Evolutionary conservation across 139 green algal species (phyloP), one percentile per base, ranked within the genome.

Genomic region (Coccomyxa sp.): DNA sequence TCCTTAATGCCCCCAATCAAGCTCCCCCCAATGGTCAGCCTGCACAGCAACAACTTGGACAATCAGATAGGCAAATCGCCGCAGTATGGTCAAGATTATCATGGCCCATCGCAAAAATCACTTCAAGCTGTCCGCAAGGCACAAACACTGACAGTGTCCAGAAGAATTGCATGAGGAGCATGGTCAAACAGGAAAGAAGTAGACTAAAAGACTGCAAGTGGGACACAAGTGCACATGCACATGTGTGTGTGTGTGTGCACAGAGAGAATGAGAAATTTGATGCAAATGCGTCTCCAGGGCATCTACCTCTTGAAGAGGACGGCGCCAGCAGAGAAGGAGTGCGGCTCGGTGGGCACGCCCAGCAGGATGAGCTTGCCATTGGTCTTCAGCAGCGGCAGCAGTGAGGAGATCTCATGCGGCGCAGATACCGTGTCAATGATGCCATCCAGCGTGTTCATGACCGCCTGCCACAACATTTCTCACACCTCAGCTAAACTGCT

Each of bases 381-480:
- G 38, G 88, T 51, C 68, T 87, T 82, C 21, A 94, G 85, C 83
- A 94, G 84, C 13, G 74, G 23, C 10, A 91, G 45, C 28, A 91
- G 82, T 0, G 81, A n/a, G 28, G 63, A 59, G 21, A 96, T 80
- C 38, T 94, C 88, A 80, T 97, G 94, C 66, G 89, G 30, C 51
- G 88, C 92, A 12, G 82, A 89, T 25, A 98, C 94, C 3, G 94
- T 96, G 89, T 98, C 92, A 31, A 98, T 92, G 83, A 98, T 97
- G 86, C 90, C 94, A 80, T 98, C 86, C 68, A 98, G 82, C 0
- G 79, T 90, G 58, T 76, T 76, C 4, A 83, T 86, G 11, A 81
- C 81, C 31, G 80, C 82, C 82, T 85, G 82, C 81, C 4, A 51
- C 38, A 32, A 82, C 58, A 32, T 32, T n/a, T 4, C 38, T 51